A percentile compares a stretch with the other conserved stretches of the same genome.
Conservation (phyloP, 2,329 filamentous ascomycete species). For the Penicillium italicum region DNA sequence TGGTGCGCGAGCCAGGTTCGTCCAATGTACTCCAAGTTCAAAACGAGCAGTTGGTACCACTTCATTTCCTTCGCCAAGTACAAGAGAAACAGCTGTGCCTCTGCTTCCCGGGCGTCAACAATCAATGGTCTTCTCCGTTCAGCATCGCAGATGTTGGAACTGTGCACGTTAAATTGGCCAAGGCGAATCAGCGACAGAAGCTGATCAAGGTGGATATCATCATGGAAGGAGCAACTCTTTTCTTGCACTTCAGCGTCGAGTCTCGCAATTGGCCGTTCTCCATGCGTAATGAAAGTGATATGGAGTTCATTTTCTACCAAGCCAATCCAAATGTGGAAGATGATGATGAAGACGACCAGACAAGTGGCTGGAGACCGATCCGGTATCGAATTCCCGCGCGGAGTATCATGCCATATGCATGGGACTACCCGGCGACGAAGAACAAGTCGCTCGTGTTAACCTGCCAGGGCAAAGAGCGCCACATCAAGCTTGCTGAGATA, state of each 20-base stretch:
- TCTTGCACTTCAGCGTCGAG: constrained; percentile 84
- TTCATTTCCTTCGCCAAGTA: constrained; percentile 84
- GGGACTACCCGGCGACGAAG: constrained; percentile 98
- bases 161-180: constrained; percentile 89
- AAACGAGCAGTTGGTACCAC: constrained; percentile 72
- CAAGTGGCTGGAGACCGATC: constrained; percentile 86
- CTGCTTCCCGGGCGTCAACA: constrained; percentile 90
- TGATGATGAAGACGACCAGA: constrained; percentile 74
- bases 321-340: constrained; percentile 90
- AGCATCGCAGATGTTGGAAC: constrained; percentile 94
- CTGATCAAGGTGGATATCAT: constrained; percentile 84
- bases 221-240: constrained; percentile 90
- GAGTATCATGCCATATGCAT: constrained; percentile 99
- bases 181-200: constrained; percentile 81
- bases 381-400: constrained; percentile 86
- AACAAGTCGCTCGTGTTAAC: constrained; percentile 86
- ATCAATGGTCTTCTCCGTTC: constrained; percentile 96
- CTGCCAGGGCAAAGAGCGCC: constrained; percentile 74
- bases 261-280: constrained; percentile 97
- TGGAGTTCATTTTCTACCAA: constrained; percentile 95
- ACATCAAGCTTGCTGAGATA: constrained; percentile 94
- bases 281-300: constrained; percentile 96
- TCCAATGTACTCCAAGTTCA: constrained; percentile 77
- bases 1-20: constrained; percentile 87
- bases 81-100: constrained; percentile 84